Conservation (phyloP, 2,329 filamentous ascomycete genomes). For the Alternaria sp. region DNA sequence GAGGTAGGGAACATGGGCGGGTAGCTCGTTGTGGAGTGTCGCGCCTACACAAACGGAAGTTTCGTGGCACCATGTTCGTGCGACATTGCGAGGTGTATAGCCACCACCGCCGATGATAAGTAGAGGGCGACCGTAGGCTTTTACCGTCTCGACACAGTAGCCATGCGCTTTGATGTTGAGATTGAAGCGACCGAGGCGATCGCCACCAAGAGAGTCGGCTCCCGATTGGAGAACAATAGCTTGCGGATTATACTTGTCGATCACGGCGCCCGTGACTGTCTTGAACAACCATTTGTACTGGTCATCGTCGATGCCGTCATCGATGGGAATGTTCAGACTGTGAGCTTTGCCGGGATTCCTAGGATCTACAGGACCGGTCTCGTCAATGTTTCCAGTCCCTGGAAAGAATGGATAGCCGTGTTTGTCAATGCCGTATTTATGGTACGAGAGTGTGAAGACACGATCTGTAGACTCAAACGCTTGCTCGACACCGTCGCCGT, state of each 20-base stretch:
- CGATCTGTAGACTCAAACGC: conserved; percentile 89
- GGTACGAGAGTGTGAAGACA: conserved; percentile 92
- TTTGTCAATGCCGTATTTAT: conserved; percentile 84
- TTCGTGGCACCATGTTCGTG: conserved; percentile 95
- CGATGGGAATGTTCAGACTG: conserved; percentile 86
- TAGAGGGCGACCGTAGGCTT: conserved; percentile 78
- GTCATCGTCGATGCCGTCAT: conserved; percentile 89
- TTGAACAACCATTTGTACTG: conserved; percentile 89
- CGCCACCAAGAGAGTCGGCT: conserved; percentile 91
- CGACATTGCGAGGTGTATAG: conserved; percentile 96
- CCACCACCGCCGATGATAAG: conserved; percentile 93
- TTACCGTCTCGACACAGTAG: conserved; percentile 87
- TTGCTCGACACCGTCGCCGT: conserved; percentile 89
- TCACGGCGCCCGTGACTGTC: conserved; percentile 76
- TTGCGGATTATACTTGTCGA: conserved; percentile 83
- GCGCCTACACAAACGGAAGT: conserved; percentile 86
- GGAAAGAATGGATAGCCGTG: conserved; percentile 74
- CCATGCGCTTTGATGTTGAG: conserved; percentile 95
- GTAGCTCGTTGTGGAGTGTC: conserved; percentile 75
- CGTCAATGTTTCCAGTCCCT: conserved; percentile 84
- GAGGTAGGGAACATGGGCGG: conserved; percentile 81
- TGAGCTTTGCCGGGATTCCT: conserved; percentile 89
- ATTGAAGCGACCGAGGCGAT: conserved; percentile 94
- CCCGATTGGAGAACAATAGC: conserved; percentile 96
- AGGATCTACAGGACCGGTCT: conserved; percentile 82